A percentile compares a stretch with the other conserved stretches of the same genome.
phyloP scores from a whole-genome alignment of 257 asterid genomes.

The Prunella vulgaris region DNA sequence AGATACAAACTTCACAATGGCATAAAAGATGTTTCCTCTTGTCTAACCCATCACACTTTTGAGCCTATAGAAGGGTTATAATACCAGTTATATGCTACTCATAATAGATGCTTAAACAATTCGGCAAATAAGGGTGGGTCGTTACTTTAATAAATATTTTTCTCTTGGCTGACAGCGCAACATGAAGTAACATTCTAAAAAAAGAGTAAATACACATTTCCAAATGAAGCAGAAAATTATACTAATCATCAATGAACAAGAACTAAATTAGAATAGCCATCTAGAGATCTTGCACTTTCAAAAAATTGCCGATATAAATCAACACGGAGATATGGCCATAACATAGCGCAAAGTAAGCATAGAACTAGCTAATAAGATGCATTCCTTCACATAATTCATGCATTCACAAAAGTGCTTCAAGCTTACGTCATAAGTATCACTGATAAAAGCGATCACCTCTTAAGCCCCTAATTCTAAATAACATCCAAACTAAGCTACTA shows the following conservation, averaged over 20 bases:
- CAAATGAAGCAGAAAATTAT: background rate
- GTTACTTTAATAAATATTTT: background rate
- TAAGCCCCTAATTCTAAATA: conserved; percentile 22
- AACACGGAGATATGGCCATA: background rate
- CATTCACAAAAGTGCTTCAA: conserved; percentile 23
- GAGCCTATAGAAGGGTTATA: background rate
- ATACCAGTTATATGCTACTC: background rate
- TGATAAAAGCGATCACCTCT: conserved; percentile 13
- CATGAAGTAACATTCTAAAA: background rate
- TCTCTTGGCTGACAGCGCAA: background rate
- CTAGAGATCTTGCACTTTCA: background rate
- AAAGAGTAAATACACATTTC: background rate
- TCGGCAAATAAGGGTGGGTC: background rate
- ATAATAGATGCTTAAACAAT: background rate
- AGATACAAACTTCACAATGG: background rate
- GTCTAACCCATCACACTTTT: background rate
- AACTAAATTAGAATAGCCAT: background rate
- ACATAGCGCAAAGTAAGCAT: background rate
- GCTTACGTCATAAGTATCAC: conserved; percentile 19
- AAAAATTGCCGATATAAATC: background rate
- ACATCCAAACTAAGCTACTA: conserved; percentile 20
- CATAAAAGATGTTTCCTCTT: background rate
- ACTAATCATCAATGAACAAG: background rate
- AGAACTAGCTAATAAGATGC: background rate
- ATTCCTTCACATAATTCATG: conserved; percentile 13